Conservation (phyloP, 371 early-diverging fungal species). For the Cladochytrium tenue region DNA sequence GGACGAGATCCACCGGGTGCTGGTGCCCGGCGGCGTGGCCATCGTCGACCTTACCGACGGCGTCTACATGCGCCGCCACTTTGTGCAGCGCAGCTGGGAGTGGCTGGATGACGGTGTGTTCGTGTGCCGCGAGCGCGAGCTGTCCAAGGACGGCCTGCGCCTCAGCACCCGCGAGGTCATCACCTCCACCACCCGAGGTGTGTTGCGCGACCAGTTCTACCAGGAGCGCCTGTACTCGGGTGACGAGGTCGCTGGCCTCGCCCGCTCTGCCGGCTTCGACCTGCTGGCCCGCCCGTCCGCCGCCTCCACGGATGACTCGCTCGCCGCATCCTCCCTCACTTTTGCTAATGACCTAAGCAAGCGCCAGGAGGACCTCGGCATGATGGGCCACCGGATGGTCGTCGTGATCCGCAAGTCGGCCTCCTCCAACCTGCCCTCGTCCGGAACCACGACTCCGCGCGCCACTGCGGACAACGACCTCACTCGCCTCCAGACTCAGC, state of each 20-base stretch:
- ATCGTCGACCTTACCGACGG: constrained; percentile 65
- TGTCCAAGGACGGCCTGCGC: constrained; percentile 50
- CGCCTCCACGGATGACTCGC: background rate
- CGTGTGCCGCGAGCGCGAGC: constrained; percentile 65
- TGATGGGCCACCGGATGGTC: constrained; percentile 65
- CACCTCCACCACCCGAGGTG: constrained; percentile 47
- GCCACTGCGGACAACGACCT: background rate
- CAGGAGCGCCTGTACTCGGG: constrained; percentile 56
- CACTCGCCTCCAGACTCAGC: background rate
- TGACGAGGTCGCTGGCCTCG: constrained; percentile 42
- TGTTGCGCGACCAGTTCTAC: constrained; percentile 68
- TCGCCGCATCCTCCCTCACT: constrained; percentile 18
- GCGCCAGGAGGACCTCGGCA: constrained; percentile 64
- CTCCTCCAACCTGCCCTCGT: too few species aligned
- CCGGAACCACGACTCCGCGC: background rate
- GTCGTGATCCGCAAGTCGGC: constrained; percentile 43
- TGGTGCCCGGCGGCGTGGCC: constrained; percentile 48
- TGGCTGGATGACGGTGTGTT: constrained; percentile 65
- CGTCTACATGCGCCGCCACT: constrained; percentile 53
- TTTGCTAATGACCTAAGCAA: constrained; percentile 53
- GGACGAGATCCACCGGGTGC: constrained; percentile 47
- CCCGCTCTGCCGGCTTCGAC: constrained; percentile 39
- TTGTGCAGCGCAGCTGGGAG: constrained; percentile 61
- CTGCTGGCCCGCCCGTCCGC: constrained; percentile 9
- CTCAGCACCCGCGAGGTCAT: constrained; percentile 60